A percentile compares a stretch with the other conserved stretches of the same genome.
phyloP scores from a whole-genome alignment of 352 stramenopile genomes.

The Phytophthora kernoviae region DNA sequence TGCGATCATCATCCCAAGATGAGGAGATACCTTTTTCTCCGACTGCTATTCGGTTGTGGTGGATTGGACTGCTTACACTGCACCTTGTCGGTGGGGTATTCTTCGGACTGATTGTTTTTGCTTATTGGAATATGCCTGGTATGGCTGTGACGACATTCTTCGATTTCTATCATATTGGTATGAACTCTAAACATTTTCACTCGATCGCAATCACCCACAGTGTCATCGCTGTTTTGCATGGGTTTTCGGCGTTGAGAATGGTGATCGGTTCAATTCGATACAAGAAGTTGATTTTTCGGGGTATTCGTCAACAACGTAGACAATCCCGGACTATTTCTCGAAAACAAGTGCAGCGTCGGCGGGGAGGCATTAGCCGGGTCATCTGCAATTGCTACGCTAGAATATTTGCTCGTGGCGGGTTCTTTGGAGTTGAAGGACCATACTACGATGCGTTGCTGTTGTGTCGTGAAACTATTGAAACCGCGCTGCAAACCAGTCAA shows the following conservation, averaged over 20 bases:
- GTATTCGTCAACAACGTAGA: not conserved
- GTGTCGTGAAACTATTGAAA: conserved; percentile 33
- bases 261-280: conserved; percentile 23
- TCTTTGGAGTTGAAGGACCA: conserved; percentile 27
- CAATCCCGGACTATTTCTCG: not conserved
- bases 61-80: conserved; percentile 16
- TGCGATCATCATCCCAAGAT: not conserved
- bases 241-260: conserved; percentile 19
- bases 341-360: conserved; percentile 1
- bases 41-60: conserved; percentile 20
- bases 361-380: not conserved
- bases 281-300: conserved; percentile 21
- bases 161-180: conserved; percentile 31
- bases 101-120: conserved; percentile 26
- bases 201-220: conserved; percentile 16
- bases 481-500: conserved; percentile 31
- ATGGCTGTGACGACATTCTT: conserved; percentile 24
- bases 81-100: conserved; percentile 27
- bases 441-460: conserved; percentile 42
- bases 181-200: conserved; percentile 21
- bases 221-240: conserved; percentile 23
- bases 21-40: conserved; percentile 12
- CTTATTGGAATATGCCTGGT: conserved; percentile 25
- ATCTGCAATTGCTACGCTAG: conserved; percentile 11
- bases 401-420: conserved; percentile 25